These are phyloP conservation scores for Ilyonectria mors-panacis DNA, from an alignment of 2,329 filamentous ascomycete species.

Conservation along the genomic window DNA sequence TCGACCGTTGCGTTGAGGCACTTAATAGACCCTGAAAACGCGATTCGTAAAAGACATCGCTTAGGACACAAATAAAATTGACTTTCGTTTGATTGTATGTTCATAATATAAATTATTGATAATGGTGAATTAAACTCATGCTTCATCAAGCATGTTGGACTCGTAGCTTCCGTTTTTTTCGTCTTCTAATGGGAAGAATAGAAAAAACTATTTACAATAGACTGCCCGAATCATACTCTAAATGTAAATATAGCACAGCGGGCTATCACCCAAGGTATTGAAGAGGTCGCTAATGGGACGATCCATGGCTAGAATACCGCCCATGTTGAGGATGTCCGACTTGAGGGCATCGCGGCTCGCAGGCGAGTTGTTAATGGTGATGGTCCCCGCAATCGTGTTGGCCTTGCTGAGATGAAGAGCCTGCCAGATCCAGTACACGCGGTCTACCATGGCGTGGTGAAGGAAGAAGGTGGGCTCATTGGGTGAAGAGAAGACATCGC, in stretches of 20 bases:
- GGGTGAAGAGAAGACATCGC: conserved; percentile 15
- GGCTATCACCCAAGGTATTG: neutral
- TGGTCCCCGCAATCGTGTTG: neutral
- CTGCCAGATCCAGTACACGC: conserved; percentile 21
- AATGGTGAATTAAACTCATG: too few relatives aligned
- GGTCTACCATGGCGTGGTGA: conserved; percentile 24
- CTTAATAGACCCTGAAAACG: too few relatives aligned
- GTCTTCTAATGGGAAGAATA: too few relatives aligned
- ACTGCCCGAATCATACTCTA: neutral
- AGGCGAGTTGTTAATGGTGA: neutral
- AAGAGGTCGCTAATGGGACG: neutral
- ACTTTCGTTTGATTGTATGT: too few relatives aligned
- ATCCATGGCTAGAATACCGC: neutral
- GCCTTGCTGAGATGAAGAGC: neutral
- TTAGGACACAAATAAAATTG: too few relatives aligned
- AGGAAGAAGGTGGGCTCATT: conserved; percentile 26
- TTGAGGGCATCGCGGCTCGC: neutral
- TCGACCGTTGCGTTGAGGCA: too few relatives aligned
- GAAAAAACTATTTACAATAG: neutral
- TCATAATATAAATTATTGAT: too few relatives aligned
- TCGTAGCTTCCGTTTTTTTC: too few relatives aligned
- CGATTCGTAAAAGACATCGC: too few relatives aligned
- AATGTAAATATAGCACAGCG: neutral
- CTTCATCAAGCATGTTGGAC: too few relatives aligned
- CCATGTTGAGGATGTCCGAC: neutral